Evolutionary conservation across 306 rosid species (phyloP).

Genomic region (Rosa lucieae): DNA sequence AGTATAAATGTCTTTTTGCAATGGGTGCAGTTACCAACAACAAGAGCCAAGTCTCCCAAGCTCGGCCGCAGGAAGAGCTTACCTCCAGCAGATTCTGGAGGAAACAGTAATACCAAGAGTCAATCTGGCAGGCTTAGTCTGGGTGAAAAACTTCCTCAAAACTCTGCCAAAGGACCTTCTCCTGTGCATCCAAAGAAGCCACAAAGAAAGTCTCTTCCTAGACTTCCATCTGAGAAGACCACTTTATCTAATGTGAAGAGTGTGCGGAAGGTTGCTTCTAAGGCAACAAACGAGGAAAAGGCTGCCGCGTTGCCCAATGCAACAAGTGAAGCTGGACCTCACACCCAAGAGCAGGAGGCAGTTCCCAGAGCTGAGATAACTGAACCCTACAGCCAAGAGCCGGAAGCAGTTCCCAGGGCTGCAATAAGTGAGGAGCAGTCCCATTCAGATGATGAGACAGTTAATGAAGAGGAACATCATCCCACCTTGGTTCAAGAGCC

Average conservation of each 20-base stretch:
- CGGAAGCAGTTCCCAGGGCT: constrained; percentile 32
- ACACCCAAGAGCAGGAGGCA: constrained; percentile 26
- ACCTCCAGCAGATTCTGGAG: constrained; percentile 48
- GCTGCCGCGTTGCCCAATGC: constrained; percentile 19
- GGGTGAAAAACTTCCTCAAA: constrained; percentile 62
- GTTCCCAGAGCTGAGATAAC: constrained; percentile 36
- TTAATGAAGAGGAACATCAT: constrained; percentile 52
- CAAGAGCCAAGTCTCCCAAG: constrained; percentile 98
- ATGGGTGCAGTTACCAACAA: constrained; percentile 77
- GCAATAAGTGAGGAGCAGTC: constrained; percentile 39
- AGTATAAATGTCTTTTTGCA: constrained; percentile 11
- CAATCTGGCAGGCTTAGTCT: constrained; percentile 62
- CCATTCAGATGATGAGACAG: constrained; percentile 32
- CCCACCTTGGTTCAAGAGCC: constrained; percentile 45
- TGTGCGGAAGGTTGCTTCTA: constrained; percentile 49
- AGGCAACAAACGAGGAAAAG: constrained; percentile 47
- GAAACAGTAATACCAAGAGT: constrained; percentile 37
- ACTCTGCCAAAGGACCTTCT: constrained; percentile 45
- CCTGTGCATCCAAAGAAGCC: constrained; percentile 67
- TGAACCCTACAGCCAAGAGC: constrained; percentile 23
- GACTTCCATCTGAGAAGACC: constrained; percentile 64
- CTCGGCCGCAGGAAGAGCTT: constrained; percentile 85
- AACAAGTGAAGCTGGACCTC: constrained; percentile 37
- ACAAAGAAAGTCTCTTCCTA: constrained; percentile 85
- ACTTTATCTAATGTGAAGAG: constrained; percentile 42